Conservation (phyloP, 306 rosid species). For the Cucumis melo region DNA sequence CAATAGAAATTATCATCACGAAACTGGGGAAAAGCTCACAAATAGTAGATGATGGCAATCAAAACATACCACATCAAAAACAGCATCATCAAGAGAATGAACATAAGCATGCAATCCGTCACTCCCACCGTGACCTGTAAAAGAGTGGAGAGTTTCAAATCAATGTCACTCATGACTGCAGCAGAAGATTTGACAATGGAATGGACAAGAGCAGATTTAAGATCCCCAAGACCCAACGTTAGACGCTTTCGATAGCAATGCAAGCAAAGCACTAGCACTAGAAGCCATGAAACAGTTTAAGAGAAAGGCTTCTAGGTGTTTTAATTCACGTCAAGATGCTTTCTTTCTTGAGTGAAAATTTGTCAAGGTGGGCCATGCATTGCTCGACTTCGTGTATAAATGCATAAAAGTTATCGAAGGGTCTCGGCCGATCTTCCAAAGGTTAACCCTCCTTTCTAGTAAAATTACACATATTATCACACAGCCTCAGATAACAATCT, state of each 20-base stretch:
- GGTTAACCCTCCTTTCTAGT: not conserved
- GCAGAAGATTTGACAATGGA: not conserved
- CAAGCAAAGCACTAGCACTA: not conserved
- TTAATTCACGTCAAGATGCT: not conserved
- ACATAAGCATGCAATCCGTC: constrained; percentile 91
- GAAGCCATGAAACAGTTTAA: not conserved
- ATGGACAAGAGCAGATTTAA: not conserved
- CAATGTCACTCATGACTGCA: not conserved
- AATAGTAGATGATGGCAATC: not conserved
- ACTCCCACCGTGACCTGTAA: constrained; percentile 86
- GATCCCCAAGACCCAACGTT: not conserved
- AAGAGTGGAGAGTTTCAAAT: not conserved
- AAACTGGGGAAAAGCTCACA: not conserved
- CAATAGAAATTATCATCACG: not conserved
- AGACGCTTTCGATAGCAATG: not conserved
- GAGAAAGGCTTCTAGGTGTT: not conserved
- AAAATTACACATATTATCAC: constrained; percentile 3
- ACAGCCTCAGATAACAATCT: constrained; percentile 28
- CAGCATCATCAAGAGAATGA: constrained; percentile 82
- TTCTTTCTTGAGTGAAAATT: not conserved
- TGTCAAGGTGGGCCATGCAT: not conserved
- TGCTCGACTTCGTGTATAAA: not conserved
- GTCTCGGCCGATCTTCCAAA: not conserved
- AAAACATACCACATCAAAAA: constrained; percentile 60
- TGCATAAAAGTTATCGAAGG: not conserved